These are phyloP conservation scores for Russula brevipes DNA, from an alignment of 768 basidiomycete genomes.

Conservation along the genomic window DNA sequence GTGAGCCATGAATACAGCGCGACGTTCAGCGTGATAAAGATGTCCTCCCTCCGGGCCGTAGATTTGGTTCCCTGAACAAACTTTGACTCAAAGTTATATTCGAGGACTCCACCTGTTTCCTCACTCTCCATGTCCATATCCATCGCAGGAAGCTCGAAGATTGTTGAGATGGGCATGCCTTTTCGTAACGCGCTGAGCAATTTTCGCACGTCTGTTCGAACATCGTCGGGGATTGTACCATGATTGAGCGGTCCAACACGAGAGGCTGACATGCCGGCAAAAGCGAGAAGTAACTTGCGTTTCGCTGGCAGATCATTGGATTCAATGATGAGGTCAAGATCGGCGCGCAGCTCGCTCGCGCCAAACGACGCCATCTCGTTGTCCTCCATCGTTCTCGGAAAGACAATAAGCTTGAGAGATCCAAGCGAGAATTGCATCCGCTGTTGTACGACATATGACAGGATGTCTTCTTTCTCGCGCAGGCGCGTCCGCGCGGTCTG, in stretches of 20 bases:
- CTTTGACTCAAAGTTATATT: conserved; percentile 68
- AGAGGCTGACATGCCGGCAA: conserved; percentile 72
- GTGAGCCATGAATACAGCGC: conserved; percentile 79
- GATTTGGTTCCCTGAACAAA: conserved; percentile 52
- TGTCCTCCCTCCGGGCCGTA: conserved; percentile 56
- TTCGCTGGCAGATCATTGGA: conserved; percentile 45
- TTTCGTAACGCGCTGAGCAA: conserved; percentile 62
- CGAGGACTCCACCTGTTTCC: conserved; percentile 45
- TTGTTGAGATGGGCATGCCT: conserved; percentile 61
- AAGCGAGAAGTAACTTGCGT: conserved; percentile 65
- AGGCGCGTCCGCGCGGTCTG: conserved; percentile 66
- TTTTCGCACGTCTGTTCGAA: conserved; percentile 39
- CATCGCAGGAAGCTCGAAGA: conserved; percentile 80
- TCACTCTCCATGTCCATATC: conserved; percentile 74
- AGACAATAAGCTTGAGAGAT: conserved; percentile 62
- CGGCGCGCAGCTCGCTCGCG: conserved; percentile 62
- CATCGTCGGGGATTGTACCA: conserved; percentile 37
- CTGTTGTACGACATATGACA: conserved; percentile 62
- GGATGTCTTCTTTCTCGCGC: conserved; percentile 56
- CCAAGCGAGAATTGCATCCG: conserved; percentile 68
- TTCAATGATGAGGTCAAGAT: conserved; percentile 58
- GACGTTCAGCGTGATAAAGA: conserved; percentile 82
- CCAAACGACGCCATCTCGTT: conserved; percentile 71
- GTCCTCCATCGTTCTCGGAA: conserved; percentile 76
- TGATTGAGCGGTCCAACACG: conserved; percentile 61